A percentile compares a stretch with the other conserved stretches of the same genome.
phyloP scores from a whole-genome alignment of 2,329 filamentous ascomycete species.

The Pseudogymnoascus sp. region DNA sequence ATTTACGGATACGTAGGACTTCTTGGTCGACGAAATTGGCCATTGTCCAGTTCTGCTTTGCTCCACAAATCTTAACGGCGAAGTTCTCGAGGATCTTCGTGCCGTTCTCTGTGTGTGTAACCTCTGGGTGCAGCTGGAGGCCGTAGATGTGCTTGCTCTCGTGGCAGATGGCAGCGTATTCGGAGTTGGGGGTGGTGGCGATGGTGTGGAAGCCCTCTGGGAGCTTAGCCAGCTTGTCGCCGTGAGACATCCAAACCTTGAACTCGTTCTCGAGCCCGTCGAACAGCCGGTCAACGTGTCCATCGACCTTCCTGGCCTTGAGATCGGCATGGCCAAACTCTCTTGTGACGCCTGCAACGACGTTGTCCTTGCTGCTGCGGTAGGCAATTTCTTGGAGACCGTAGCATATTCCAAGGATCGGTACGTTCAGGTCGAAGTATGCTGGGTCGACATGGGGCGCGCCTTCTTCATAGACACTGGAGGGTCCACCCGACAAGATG shows the following conservation, averaged over 20 bases:
- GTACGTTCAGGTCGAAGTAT: slow-evolving; percentile 66
- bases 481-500: slow-evolving; percentile 63
- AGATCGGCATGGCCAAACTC: slow-evolving; percentile 68
- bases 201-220: slow-evolving; percentile 67
- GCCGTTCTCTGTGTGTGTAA: slow-evolving; percentile 64
- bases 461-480: slow-evolving; percentile 71
- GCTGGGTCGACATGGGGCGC: slow-evolving; percentile 75
- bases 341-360: slow-evolving; percentile 55
- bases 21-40: slow-evolving; percentile 72
- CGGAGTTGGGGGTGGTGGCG: slow-evolving; percentile 66
- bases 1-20: slow-evolving; percentile 66
- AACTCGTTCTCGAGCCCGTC: slow-evolving; percentile 61
- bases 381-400: slow-evolving; percentile 65
- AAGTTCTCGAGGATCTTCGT: slow-evolving; percentile 73
- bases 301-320: slow-evolving; percentile 46
- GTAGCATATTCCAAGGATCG: slow-evolving; percentile 38
- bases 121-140: slow-evolving; percentile 85
- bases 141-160: slow-evolving; percentile 53
- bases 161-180: slow-evolving; percentile 73
- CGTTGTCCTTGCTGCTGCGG: slow-evolving; percentile 55
- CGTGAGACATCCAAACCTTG: slow-evolving; percentile 79
- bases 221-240: slow-evolving; percentile 70
- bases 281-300: slow-evolving; percentile 71
- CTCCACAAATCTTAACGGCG: slow-evolving; percentile 70
- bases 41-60: slow-evolving; percentile 76